Conservation (phyloP, 345 rosid genomes). For the Syzygium oleosum region DNA sequence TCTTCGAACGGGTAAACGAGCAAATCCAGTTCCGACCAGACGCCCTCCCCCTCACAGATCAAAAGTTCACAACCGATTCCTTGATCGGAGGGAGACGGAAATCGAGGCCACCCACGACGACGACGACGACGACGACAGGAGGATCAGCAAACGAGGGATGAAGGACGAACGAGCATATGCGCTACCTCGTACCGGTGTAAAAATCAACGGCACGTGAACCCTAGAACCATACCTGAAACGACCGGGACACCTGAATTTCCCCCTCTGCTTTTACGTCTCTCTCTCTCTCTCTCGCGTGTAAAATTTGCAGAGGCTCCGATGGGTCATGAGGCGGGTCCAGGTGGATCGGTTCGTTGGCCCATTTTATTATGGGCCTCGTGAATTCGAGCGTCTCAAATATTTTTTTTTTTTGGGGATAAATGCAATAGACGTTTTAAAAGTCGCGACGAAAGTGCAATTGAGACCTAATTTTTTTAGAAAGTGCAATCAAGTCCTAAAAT, state of each 20-base stretch:
- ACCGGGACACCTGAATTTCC: neutral
- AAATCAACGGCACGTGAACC: neutral
- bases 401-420: too few species aligned
- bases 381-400: neutral
- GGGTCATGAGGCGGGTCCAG: neutral
- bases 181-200: too few species aligned
- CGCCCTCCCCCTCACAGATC: fast-evolving
- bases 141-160: too few species aligned
- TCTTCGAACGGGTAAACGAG: neutral
- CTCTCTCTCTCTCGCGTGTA: neutral
- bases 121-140: too few species aligned
- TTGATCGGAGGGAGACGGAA: too few species aligned
- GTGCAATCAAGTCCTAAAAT: too few species aligned
- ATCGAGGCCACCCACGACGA: too few species aligned
- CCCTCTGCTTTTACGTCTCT: neutral
- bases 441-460: too few species aligned
- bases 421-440: too few species aligned
- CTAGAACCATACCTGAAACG: neutral
- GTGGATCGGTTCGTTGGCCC: neutral
- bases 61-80: neutral
- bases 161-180: too few species aligned
- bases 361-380: neutral
- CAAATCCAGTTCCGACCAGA: neutral
- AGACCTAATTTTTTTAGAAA: too few species aligned
- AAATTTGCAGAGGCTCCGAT: neutral